Base-by-base conservation (phyloP, 768 basidiomycete genomes). In the Polyporus arcularius region DNA sequence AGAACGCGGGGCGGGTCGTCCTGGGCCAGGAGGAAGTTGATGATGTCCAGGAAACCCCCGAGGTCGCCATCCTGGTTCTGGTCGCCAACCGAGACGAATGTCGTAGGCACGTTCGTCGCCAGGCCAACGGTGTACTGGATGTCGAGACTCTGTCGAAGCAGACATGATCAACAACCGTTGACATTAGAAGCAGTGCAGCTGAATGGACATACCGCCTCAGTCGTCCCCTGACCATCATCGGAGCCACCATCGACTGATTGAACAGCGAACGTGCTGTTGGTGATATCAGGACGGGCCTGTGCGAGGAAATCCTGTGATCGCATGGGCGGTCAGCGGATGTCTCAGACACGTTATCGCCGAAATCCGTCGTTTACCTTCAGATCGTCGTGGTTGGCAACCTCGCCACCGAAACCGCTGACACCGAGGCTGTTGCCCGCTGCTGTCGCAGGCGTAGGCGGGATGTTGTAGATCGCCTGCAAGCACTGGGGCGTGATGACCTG, bases 101-200 rank as follows among this genome's bases (percentile, higher is more conserved):
- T 60, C 28, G 69, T 67, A 2, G 74, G 74, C 5, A 78, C 75
- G 28, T 66, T 70, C 16, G 70, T 68, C n/a, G 73, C 71, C 45
- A 76, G 49, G 15, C 75, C 75, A 43, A 76, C 64, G 10, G 75
- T 76, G 60, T 74, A 75, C 53, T 78, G 73, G 46, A 71, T 74
- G 61, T 78, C 76, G 28, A 78, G 68, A 62, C 74, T 70, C 72
- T 73, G 52, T 14, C 21, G 14, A n/a, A 38, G 32, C 45, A 14
- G 15, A 88, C 87, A 86, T 30, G 87, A 28, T 74, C 68, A 0
- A n/a, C 21, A 28, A 28, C 38, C 16, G 21, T 35, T n/a, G 28
- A 31, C 30, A n/a, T 8, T 3, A 14, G 40, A 45, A 26, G 10
- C 3, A 55, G 8, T n/a, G n/a, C 9, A 45, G n/a, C 4, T 12